Evolutionary conservation across 2,329 filamentous ascomycete species (phyloP).

Genomic region (Scytalidium lignicola): DNA sequence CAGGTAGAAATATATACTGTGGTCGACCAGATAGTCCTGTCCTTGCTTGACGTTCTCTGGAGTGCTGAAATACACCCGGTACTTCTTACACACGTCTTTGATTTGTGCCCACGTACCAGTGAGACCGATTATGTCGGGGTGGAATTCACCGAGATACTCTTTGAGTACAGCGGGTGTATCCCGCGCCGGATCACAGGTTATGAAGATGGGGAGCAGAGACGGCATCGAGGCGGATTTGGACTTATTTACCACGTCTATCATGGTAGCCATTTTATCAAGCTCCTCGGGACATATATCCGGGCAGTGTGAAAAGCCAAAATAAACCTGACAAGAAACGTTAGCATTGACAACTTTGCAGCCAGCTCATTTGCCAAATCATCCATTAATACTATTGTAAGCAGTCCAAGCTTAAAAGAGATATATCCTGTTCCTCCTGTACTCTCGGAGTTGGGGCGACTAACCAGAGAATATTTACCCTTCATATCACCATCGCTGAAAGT

Average conservation of each 20-base stretch:
- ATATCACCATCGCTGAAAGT: slow-evolving; percentile 74
- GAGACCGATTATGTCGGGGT: slow-evolving; percentile 77
- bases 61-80: slow-evolving; percentile 95
- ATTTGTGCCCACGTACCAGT: slow-evolving; percentile 93
- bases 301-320: slow-evolving; percentile 98
- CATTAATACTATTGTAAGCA: too few relatives aligned
- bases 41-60: slow-evolving; percentile 83
- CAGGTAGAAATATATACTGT: slow-evolving; percentile 98
- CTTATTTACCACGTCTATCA: slow-evolving; percentile 70
- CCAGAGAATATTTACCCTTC: slow-evolving; percentile 79
- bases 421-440: too few relatives aligned
- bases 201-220: slow-evolving; percentile 72
- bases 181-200: slow-evolving; percentile 90
- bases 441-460: slow-evolving; percentile 34
- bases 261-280: slow-evolving; percentile 97
- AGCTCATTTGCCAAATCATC: background rate
- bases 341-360: too few relatives aligned
- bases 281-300: slow-evolving; percentile 99
- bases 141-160: slow-evolving; percentile 86
- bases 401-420: too few relatives aligned
- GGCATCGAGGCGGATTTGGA: slow-evolving; percentile 25
- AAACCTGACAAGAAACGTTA: slow-evolving; percentile 55
- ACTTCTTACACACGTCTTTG: slow-evolving; percentile 90
- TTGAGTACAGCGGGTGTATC: slow-evolving; percentile 83
- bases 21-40: slow-evolving; percentile 95